Evolutionary conservation across 768 basidiomycete species (phyloP).

Genomic region (Russula griseocarnosa): DNA sequence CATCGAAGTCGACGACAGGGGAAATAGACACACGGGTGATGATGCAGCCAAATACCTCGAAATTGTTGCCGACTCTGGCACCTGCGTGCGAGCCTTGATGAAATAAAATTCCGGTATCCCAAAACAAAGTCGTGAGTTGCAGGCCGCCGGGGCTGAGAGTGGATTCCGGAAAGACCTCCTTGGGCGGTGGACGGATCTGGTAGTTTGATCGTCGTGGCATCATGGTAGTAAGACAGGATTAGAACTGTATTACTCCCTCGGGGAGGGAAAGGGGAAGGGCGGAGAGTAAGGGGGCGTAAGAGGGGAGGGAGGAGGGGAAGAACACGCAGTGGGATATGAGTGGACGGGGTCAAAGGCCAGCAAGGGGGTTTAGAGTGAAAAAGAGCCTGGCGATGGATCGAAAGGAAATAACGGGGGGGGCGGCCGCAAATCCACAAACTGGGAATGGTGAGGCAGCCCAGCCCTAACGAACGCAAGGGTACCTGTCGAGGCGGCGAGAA

Average conservation of each 20-base stretch:
- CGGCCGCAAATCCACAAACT: constrained; percentile 10
- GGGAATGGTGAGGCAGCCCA: constrained; percentile 19
- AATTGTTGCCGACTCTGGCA: constrained; percentile 23
- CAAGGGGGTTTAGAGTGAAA: constrained; percentile 7
- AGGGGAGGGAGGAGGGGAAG: not conserved
- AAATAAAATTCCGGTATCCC: constrained; percentile 26
- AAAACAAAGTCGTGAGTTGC: constrained; percentile 27
- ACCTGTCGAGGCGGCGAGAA: constrained; percentile 5
- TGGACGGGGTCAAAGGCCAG: not conserved
- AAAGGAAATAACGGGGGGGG: constrained; percentile 6
- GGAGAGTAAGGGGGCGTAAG: too few relatives aligned
- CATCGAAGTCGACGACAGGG: not conserved
- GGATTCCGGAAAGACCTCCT: constrained; percentile 28
- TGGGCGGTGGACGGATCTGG: constrained; percentile 25
- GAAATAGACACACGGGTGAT: constrained; percentile 19
- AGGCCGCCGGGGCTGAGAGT: constrained; percentile 25
- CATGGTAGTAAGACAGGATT: constrained; percentile 1
- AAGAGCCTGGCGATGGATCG: constrained; percentile 8
- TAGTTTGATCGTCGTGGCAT: constrained; percentile 24
- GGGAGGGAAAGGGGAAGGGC: not conserved
- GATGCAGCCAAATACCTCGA: constrained; percentile 26
- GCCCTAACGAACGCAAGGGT: constrained; percentile 9
- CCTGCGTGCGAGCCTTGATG: constrained; percentile 25
- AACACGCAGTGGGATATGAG: not conserved
- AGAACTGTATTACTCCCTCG: not conserved